A percentile compares a stretch with the other conserved stretches of the same genome.
These are phyloP conservation scores for Cladosporium sphaerospermum DNA, from an alignment of 2,329 filamentous ascomycete genomes.

Conservation along the genomic window DNA sequence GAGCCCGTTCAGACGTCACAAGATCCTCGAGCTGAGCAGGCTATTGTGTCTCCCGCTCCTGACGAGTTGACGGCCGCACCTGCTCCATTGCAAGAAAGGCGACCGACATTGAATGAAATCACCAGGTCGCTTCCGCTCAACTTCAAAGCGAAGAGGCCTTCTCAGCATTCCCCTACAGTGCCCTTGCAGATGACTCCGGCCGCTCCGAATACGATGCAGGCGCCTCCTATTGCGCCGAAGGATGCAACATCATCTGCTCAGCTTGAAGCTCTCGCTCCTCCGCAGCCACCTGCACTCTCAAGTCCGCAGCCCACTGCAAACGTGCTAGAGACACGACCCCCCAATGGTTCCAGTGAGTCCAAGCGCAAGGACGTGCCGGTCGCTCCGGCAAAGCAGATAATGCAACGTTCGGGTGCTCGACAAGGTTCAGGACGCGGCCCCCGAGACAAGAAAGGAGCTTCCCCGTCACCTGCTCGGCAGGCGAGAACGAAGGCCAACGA, in stretches of 20 bases:
- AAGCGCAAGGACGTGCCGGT: background rate
- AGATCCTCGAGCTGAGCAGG: conserved; percentile 1
- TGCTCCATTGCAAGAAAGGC: conserved; percentile 14
- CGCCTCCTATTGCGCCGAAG: conserved; percentile 1
- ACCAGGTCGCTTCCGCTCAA: conserved; percentile 27
- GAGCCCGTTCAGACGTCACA: conserved; percentile 10
- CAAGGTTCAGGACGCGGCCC: background rate
- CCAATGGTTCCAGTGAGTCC: background rate
- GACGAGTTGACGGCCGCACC: conserved; percentile 19
- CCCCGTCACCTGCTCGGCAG: conserved; percentile 6
- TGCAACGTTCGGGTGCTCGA: conserved; percentile 2
- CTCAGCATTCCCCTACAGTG: conserved; percentile 9
- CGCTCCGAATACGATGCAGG: conserved; percentile 6
- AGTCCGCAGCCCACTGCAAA: background rate
- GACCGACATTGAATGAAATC: conserved; percentile 27
- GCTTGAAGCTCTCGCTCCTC: background rate
- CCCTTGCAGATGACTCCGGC: conserved; percentile 1
- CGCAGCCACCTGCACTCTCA: background rate
- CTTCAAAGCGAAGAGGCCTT: conserved; percentile 16
- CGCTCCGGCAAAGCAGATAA: conserved; percentile 8
- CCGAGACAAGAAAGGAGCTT: conserved; percentile 1
- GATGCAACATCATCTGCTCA: background rate
- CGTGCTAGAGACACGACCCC: background rate
- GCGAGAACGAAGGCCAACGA: background rate
- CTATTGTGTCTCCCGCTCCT: conserved; percentile 15